Evolutionary conservation across 2,329 filamentous ascomycete genomes (phyloP).

Genomic region (Colletotrichum zoysiae): DNA sequence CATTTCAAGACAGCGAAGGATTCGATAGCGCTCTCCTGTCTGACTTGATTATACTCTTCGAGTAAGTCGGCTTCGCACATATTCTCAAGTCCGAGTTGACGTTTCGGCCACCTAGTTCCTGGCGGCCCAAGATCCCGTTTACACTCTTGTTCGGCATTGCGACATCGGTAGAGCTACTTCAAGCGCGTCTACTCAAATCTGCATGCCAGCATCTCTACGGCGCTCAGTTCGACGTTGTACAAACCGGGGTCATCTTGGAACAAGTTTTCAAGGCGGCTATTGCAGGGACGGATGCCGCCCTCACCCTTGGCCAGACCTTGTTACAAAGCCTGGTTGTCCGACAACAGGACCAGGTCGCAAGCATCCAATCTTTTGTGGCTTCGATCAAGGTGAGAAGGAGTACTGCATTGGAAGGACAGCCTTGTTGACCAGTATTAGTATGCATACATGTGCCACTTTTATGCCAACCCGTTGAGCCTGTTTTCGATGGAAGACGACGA

Average conservation of each 20-base stretch:
- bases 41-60: constrained; percentile 77
- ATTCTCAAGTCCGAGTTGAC: constrained; percentile 5
- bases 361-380: constrained; percentile 78
- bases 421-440: constrained; percentile 64
- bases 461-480: constrained; percentile 80
- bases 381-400: constrained; percentile 70
- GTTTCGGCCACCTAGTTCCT: constrained; percentile 56
- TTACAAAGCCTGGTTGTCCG: constrained; percentile 75
- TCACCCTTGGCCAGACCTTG: constrained; percentile 75
- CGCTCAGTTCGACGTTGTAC: constrained; percentile 81
- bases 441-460: constrained; percentile 88
- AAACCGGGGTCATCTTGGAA: constrained; percentile 78
- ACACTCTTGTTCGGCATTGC: constrained; percentile 83
- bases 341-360: constrained; percentile 82
- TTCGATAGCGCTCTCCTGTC: constrained; percentile 81
- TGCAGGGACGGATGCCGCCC: constrained; percentile 64
- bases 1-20: constrained; percentile 85
- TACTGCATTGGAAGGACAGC: neutral
- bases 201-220: constrained; percentile 77
- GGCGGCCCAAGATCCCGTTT: constrained; percentile 82
- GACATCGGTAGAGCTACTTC: constrained; percentile 84
- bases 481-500: constrained; percentile 57
- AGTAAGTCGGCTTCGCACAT: constrained; percentile 58
- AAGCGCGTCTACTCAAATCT: constrained; percentile 77
- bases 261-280: constrained; percentile 77